These are phyloP conservation scores for Spiraea crenata DNA, from an alignment of 331 rosid species.

Conservation along the genomic window DNA sequence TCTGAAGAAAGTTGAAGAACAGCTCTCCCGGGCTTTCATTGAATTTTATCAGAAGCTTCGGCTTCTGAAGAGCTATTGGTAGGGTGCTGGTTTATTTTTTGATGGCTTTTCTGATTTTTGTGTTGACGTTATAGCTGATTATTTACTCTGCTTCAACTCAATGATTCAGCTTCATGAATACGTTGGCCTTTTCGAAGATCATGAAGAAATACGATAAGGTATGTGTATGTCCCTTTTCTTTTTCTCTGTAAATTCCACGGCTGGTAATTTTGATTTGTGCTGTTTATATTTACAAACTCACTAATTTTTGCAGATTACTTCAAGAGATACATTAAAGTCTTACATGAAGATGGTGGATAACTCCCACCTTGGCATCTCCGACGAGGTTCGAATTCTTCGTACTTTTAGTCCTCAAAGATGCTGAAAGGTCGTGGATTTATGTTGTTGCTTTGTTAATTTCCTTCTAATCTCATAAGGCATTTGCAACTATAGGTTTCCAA, in stretches of 20 bases:
- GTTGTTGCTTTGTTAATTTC: neutral
- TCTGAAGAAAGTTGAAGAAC: conserved; percentile 48
- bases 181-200: conserved; percentile 73
- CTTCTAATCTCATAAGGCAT: neutral
- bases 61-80: conserved; percentile 64
- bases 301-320: conserved; percentile 46
- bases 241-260: neutral
- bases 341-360: conserved; percentile 72
- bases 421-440: neutral
- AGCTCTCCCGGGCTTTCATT: conserved; percentile 46
- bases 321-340: conserved; percentile 53
- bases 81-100: neutral
- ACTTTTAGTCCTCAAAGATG: neutral
- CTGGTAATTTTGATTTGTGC: neutral
- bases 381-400: conserved; percentile 41
- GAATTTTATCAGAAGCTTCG: conserved; percentile 66
- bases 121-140: neutral
- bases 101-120: neutral
- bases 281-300: neutral
- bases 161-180: conserved; percentile 57
- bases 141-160: neutral
- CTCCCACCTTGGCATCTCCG: conserved; percentile 64
- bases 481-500: conserved; percentile 39
- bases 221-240: conserved; percentile 26
- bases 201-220: conserved; percentile 89